These are phyloP conservation scores for Hypoxylon sp. DNA, from an alignment of 2,329 filamentous ascomycete genomes.

Conservation along the genomic window DNA sequence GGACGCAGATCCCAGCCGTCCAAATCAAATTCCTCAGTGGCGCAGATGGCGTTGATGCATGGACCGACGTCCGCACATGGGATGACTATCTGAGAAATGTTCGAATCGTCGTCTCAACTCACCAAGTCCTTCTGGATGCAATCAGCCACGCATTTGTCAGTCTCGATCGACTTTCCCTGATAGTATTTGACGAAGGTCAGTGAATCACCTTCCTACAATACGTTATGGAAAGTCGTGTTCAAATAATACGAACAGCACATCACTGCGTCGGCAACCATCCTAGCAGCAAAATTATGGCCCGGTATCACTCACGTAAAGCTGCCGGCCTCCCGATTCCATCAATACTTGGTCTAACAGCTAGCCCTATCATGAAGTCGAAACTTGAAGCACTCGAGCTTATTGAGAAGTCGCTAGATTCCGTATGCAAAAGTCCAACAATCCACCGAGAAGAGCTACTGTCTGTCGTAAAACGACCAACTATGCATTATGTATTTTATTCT, in stretches of 20 bases:
- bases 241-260: conserved; percentile 70
- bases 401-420: conserved; percentile 78
- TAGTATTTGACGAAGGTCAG: conserved; percentile 88
- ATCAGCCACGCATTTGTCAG: conserved; percentile 80
- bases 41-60: conserved; percentile 78
- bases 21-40: conserved; percentile 76
- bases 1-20: conserved; percentile 71
- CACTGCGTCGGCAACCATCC: conserved; percentile 77
- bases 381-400: conserved; percentile 70
- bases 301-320: conserved; percentile 71
- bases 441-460: conserved; percentile 79
- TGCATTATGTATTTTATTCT: conserved; percentile 60
- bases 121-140: conserved; percentile 81
- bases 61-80: conserved; percentile 79
- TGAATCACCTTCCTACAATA: background rate
- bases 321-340: conserved; percentile 66
- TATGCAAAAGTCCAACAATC: conserved; percentile 76
- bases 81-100: conserved; percentile 74
- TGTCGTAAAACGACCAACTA: conserved; percentile 75
- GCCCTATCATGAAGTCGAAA: conserved; percentile 76
- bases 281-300: conserved; percentile 79
- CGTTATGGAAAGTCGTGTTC: conserved; percentile 39
- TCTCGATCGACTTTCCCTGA: conserved; percentile 73
- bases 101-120: conserved; percentile 83
- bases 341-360: conserved; percentile 86